phyloP scores from a whole-genome alignment of 2,329 filamentous ascomycete genomes.

The Dactylellina parvicollis region DNA sequence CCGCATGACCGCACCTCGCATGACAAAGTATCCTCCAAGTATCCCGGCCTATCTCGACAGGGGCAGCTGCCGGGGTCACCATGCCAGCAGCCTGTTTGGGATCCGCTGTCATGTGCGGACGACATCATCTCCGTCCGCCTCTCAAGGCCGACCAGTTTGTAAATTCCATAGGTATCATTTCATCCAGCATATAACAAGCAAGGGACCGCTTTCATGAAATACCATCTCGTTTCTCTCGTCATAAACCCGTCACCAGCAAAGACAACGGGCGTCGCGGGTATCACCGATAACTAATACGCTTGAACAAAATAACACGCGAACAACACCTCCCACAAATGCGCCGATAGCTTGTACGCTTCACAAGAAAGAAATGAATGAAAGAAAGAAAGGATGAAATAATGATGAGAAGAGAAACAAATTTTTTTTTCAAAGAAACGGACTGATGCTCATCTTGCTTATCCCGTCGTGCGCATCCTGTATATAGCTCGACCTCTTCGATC shows the following conservation, averaged over 20 bases:
- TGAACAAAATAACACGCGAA: no score
- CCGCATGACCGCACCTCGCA: neutral
- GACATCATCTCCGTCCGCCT: neutral
- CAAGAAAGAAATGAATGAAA: neutral
- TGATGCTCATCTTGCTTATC: slow-evolving; percentile 58
- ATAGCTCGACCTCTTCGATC: slow-evolving; percentile 34
- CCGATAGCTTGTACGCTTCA: neutral
- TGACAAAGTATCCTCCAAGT: neutral
- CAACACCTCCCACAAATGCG: neutral
- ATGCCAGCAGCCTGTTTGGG: slow-evolving; percentile 30
- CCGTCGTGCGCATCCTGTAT: slow-evolving; percentile 57
- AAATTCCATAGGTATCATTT: no score
- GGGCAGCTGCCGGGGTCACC: slow-evolving; percentile 3
- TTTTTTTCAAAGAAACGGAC: slow-evolving; percentile 40
- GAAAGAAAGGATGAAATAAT: neutral
- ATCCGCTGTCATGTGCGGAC: slow-evolving; percentile 16
- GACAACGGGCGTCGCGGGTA: no score
- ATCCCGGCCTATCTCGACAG: neutral
- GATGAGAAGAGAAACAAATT: neutral
- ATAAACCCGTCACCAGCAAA: no score
- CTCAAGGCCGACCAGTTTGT: neutral
- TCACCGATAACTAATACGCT: no score
- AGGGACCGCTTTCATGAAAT: neutral
- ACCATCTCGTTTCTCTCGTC: neutral
- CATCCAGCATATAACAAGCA: neutral